Base-by-base conservation (phyloP, 148 eudicot species). In the Silene latifolia region DNA sequence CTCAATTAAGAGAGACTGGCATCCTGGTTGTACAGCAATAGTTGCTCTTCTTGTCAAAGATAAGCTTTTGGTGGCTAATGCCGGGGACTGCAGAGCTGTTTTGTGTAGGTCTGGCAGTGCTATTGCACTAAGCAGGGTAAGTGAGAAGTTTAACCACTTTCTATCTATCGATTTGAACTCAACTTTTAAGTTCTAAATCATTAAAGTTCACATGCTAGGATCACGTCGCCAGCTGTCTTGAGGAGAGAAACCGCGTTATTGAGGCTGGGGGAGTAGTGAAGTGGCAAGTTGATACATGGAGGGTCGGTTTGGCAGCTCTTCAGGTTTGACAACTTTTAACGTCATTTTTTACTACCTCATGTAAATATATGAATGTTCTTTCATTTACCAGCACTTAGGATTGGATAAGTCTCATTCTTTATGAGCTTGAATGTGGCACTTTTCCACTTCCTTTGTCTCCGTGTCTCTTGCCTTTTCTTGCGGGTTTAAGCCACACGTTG, bases 21-120 rank as follows among this genome's bases (percentile, higher is more conserved):
- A 95, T 79, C 99, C 99, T 77, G 99, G 98, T 56, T 95, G 99
- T 83, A 95, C 99, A 62, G 99, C 99, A 63, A 77, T 90, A 80
- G 81, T 87, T 64, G 88, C 92, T 69, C 88, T 95, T 81, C 78
- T 95, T 71, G 83, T 92, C 13, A 76, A 78, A 79, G 79, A 88
- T 77, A 89, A 78, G 87, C 86, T 95, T 76, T 88, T 83, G 76
- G 82, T 95, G 72, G 99, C 98, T 73, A 95, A 92, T 88, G 96
- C 89, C 70, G 99, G 99, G 66, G 99, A 95, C 81, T 92, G 98
- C 79, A 85, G 99, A 77, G 89, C 97, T 51, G 88, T 95, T 67
- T 64, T 95, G 74, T 95, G 98, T 80, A 89, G 97, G 77, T 71
- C 80, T 72, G 88, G 93, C 19, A 62, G 73, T 69, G 84, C 91